A percentile compares a stretch with the other conserved stretches of the same genome.
Conservation (phyloP, 768 basidiomycete genomes). For the Hemileccinum impolitum region DNA sequence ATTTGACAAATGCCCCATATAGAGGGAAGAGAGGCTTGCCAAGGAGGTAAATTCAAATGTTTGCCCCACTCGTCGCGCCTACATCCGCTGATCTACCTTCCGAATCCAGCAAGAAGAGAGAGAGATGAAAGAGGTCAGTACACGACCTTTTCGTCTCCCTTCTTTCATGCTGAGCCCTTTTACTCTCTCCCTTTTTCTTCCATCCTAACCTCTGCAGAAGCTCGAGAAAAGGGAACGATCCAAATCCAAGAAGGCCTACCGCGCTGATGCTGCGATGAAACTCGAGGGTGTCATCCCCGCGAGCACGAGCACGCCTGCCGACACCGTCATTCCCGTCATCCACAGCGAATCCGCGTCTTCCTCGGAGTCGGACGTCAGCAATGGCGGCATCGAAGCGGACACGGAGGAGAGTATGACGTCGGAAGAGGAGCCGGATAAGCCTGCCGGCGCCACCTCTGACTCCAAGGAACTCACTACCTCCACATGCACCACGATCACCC, state of each 20-base stretch:
- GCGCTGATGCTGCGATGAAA: constrained; percentile 32
- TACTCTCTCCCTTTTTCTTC: background rate
- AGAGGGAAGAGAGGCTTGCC: constrained; percentile 51
- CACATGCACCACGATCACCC: background rate
- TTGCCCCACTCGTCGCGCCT: background rate
- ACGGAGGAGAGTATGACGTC: constrained; percentile 75
- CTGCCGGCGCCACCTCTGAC: constrained; percentile 15
- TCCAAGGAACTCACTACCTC: constrained; percentile 23
- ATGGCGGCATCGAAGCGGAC: constrained; percentile 64
- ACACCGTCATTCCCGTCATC: constrained; percentile 20
- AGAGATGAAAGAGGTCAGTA: constrained; percentile 44
- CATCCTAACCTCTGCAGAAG: constrained; percentile 35
- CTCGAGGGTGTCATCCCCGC: constrained; percentile 19
- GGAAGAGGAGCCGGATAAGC: constrained; percentile 59
- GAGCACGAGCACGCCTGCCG: constrained; percentile 7
- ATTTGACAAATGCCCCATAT: constrained; percentile 5
- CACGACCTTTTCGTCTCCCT: background rate
- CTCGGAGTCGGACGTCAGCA: constrained; percentile 60
- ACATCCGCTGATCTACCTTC: constrained; percentile 20
- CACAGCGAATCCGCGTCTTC: constrained; percentile 39
- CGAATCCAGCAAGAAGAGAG: constrained; percentile 39
- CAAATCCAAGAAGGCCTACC: constrained; percentile 50
- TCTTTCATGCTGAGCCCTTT: background rate
- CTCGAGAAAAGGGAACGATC: constrained; percentile 53
- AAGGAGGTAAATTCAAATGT: constrained; percentile 46